Conservation (phyloP, 768 basidiomycete genomes). For the Phlebiopsis flavidoalba region DNA sequence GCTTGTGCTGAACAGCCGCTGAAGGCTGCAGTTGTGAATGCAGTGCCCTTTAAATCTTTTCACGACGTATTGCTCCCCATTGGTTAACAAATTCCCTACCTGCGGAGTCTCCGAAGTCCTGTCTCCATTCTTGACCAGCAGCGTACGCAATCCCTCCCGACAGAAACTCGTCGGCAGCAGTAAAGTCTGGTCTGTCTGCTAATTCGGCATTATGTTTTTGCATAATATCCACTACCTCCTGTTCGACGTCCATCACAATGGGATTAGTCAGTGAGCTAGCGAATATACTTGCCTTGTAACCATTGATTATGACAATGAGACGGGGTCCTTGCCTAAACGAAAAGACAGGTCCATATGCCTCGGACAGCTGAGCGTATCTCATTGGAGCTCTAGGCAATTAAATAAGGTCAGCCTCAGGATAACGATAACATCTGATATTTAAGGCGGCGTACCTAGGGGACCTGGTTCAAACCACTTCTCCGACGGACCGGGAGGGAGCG, state of each 20-base stretch:
- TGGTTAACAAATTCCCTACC: conserved; percentile 8
- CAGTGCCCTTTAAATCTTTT: conserved; percentile 21
- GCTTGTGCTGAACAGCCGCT: conserved; percentile 27
- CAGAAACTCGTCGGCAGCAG: conserved; percentile 31
- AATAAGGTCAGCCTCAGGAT: neutral
- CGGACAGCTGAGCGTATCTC: conserved; percentile 1
- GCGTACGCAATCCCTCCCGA: conserved; percentile 29
- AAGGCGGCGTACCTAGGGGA: neutral
- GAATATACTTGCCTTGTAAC: neutral
- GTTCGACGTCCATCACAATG: neutral
- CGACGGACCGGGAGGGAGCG: conserved; percentile 1
- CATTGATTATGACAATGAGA: conserved; percentile 3
- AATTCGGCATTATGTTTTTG: conserved; percentile 32
- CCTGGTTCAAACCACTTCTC: conserved; percentile 2
- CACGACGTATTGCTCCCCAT: neutral
- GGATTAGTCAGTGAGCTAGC: neutral
- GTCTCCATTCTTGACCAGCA: conserved; percentile 24
- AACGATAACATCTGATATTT: neutral
- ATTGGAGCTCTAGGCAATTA: conserved; percentile 1
- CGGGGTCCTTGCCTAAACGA: conserved; percentile 5
- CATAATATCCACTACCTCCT: conserved; percentile 36
- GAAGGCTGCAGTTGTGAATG: conserved; percentile 31
- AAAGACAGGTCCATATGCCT: conserved; percentile 11
- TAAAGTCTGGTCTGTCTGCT: conserved; percentile 29
- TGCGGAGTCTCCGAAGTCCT: conserved; percentile 26